phyloP scores from a whole-genome alignment of 371 early-diverging fungal species.

The Rhizomucor miehei region DNA sequence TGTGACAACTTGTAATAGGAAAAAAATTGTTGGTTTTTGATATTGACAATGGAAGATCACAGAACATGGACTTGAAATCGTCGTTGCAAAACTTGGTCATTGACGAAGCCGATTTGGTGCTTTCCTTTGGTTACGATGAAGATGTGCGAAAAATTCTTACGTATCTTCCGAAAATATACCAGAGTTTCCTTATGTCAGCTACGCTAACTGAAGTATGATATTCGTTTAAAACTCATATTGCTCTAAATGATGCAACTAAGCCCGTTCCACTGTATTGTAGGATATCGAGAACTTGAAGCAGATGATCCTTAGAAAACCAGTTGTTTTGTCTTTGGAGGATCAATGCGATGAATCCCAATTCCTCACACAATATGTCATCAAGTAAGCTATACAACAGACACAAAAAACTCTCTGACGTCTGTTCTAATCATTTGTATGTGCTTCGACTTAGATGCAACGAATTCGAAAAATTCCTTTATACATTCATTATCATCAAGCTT shows the following conservation, averaged over 20 bases:
- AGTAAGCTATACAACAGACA: slow-evolving; percentile 21
- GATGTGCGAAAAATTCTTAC: slow-evolving; percentile 72
- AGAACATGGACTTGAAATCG: slow-evolving; percentile 56
- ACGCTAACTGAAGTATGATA: slow-evolving; percentile 63
- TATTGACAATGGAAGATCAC: neutral
- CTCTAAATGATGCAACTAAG: neutral
- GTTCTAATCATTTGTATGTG: neutral
- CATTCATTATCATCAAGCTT: slow-evolving; percentile 89
- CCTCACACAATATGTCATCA: slow-evolving; percentile 76
- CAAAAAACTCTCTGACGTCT: too few relatives aligned
- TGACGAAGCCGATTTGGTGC: slow-evolving; percentile 93
- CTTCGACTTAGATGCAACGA: slow-evolving; percentile 63
- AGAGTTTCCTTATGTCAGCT: slow-evolving; percentile 89
- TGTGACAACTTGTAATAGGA: neutral
- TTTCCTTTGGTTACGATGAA: slow-evolving; percentile 91
- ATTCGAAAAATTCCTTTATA: slow-evolving; percentile 85
- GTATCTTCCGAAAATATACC: slow-evolving; percentile 80
- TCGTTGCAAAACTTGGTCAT: slow-evolving; percentile 84
- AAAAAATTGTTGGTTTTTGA: neutral
- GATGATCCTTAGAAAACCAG: slow-evolving; percentile 82
- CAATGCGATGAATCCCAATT: slow-evolving; percentile 58
- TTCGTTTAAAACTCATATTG: neutral
- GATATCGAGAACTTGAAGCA: slow-evolving; percentile 85
- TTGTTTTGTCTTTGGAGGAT: slow-evolving; percentile 80
- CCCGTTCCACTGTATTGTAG: slow-evolving; percentile 12